A percentile compares a stretch with the other conserved stretches of the same genome.
These are phyloP conservation scores for Crepidotus variabilis DNA, from an alignment of 768 basidiomycete species.

Conservation along the genomic window DNA sequence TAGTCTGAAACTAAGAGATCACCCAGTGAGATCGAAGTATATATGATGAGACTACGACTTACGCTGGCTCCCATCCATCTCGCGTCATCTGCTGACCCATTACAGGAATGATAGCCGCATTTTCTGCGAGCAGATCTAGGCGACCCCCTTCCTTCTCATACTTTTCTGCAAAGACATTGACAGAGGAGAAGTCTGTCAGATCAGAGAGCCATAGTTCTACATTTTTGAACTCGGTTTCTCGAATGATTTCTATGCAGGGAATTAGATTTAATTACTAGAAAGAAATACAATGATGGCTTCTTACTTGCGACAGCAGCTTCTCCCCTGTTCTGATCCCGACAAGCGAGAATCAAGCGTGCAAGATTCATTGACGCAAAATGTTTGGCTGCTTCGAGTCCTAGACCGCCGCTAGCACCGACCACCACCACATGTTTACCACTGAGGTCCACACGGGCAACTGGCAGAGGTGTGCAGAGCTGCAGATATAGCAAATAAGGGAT, in stretches of 20 bases:
- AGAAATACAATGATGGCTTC: slow-evolving; percentile 9
- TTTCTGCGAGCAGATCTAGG: slow-evolving; percentile 42
- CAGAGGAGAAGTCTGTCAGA: slow-evolving; percentile 33
- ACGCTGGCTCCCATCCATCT: slow-evolving; percentile 48
- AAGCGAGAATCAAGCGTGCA: slow-evolving; percentile 32
- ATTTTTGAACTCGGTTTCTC: slow-evolving; percentile 27
- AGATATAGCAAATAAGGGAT: neutral
- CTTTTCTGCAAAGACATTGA: slow-evolving; percentile 32
- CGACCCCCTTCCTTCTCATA: slow-evolving; percentile 27
- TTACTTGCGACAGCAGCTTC: slow-evolving; percentile 30
- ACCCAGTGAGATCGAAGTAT: neutral
- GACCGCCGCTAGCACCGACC: slow-evolving; percentile 45
- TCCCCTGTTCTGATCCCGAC: slow-evolving; percentile 30
- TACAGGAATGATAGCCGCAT: slow-evolving; percentile 27
- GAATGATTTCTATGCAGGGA: slow-evolving; percentile 18
- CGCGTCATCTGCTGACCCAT: slow-evolving; percentile 20
- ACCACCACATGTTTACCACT: slow-evolving; percentile 44
- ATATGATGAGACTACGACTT: slow-evolving; percentile 5
- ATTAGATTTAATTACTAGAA: neutral
- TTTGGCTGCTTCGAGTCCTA: slow-evolving; percentile 43
- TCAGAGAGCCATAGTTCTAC: slow-evolving; percentile 39
- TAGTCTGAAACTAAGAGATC: slow-evolving; percentile 38
- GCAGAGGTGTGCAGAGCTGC: slow-evolving; percentile 9
- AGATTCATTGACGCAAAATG: slow-evolving; percentile 43
- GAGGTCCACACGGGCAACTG: slow-evolving; percentile 31